Evolutionary conservation across 345 rosid genomes (phyloP), one percentile per base, ranked within the genome.

Genomic region (Erucastrum elatum): DNA sequence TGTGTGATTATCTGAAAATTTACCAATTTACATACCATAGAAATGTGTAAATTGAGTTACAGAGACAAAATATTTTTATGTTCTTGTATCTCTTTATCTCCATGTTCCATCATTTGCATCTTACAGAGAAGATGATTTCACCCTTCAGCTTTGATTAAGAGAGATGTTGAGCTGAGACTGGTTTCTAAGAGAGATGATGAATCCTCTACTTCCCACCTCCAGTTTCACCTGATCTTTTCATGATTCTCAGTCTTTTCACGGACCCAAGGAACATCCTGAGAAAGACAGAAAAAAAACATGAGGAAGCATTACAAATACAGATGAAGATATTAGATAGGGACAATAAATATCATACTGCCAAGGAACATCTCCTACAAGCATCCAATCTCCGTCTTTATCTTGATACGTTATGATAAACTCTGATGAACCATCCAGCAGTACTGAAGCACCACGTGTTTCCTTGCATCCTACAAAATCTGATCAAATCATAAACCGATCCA

Each of bases 361-460:
- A 41, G 98, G 98, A 75, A 92, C 97, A 85, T 91, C 98, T 72
- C 98, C 98, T 59, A 90, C 92, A 55, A 94, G 97, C 97, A 94
- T 92, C 97, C 97, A 94, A 82, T 94, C 98, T 60, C 96, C 98
- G 0, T 94, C 98, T 83, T 87, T 92, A 81, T 94, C 98, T 86
- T 94, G 90, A 64, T 90, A 94, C 51, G 97, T 87, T 37, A 91
- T 88, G 51, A 90, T 89, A 80, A 86, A 90, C 30, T 86, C 93
- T 21, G 87, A 89, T 68, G 91, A 88, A 44, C 87, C 93, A 80
- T 89, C 85, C 71, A 91, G 82, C 75, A 94, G 82, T 62, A 76
- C 82, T 1, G 79, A 83, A 46, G 9, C 41, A 35, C 76, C 75
- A 53, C 81, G 77, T 71, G 84, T 75, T 78, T 63, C 71, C 51